These are phyloP conservation scores for Trichoderma virens DNA, from an alignment of 495 filamentous ascomycete species.

Conservation along the genomic window DNA sequence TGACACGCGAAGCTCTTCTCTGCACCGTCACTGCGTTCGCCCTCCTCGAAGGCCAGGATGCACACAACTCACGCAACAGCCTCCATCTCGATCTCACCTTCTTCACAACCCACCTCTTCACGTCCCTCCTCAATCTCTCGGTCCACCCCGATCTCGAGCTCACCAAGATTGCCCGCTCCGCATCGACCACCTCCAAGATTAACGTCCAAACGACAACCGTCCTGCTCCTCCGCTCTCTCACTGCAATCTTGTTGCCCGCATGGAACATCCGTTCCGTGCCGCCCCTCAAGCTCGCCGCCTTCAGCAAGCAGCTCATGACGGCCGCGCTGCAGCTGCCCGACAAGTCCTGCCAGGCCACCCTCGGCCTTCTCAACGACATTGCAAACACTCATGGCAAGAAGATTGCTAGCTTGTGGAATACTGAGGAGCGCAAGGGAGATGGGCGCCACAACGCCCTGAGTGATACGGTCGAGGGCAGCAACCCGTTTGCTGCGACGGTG, in stretches of 20 bases:
- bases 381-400: constrained; percentile 46
- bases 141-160: constrained; percentile 81
- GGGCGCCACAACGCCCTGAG: constrained; percentile 45
- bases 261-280: constrained; percentile 53
- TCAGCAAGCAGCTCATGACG: constrained; percentile 85
- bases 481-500: constrained; percentile 80
- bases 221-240: constrained; percentile 77
- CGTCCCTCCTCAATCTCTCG: constrained; percentile 64
- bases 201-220: constrained; percentile 91
- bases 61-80: constrained; percentile 49
- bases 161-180: constrained; percentile 63
- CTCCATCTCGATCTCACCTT: constrained; percentile 87
- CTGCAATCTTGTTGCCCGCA: constrained; percentile 64
- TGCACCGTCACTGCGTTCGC: constrained; percentile 94
- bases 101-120: constrained; percentile 91
- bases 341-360: constrained; percentile 70
- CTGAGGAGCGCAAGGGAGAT: constrained; percentile 80
- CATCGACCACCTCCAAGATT: constrained; percentile 52
- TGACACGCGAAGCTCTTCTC: constrained; percentile 79
- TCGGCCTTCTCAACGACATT: constrained; percentile 67
- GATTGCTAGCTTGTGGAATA: constrained; percentile 33
- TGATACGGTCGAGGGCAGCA: constrained; percentile 66
- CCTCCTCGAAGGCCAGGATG: constrained; percentile 83
- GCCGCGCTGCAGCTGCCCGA: constrained; percentile 78
- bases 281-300: constrained; percentile 75